These are phyloP conservation scores for Suhomyces bolitotheri DNA, from an alignment of 1,139 yeast species.

Conservation along the genomic window DNA sequence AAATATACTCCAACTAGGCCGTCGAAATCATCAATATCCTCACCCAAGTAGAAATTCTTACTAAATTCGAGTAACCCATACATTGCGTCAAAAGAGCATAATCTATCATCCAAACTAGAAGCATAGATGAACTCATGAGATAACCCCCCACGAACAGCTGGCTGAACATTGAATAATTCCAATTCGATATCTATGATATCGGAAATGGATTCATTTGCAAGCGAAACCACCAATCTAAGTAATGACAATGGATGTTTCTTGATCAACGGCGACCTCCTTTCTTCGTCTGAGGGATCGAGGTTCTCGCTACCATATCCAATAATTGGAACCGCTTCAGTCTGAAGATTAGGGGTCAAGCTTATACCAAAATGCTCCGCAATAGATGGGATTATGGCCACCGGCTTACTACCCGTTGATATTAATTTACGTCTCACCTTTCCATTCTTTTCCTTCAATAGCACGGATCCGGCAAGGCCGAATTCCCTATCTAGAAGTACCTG, in stretches of 20 bases:
- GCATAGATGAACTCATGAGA: conserved; percentile 42
- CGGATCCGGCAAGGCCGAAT: conserved; percentile 48
- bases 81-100: conserved; percentile 45
- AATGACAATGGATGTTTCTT: conserved; percentile 40
- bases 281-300: conserved; percentile 20
- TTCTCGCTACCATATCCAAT: conserved; percentile 31
- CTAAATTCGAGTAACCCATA: conserved; percentile 34
- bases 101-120: conserved; percentile 47
- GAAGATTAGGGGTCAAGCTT: conserved; percentile 38
- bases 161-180: conserved; percentile 45
- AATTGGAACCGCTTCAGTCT: conserved; percentile 46
- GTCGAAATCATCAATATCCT: conserved; percentile 25
- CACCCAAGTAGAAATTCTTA: conserved; percentile 16
- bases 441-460: conserved; percentile 28
- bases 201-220: conserved; percentile 28
- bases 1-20: conserved; percentile 41
- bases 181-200: conserved; percentile 39
- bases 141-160: conserved; percentile 44
- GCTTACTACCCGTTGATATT: conserved; percentile 40
- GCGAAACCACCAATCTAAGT: conserved; percentile 35
- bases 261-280: conserved; percentile 39
- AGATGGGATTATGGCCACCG: conserved; percentile 45
- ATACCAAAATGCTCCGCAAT: conserved; percentile 43
- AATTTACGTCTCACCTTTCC: conserved; percentile 29
- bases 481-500: conserved; percentile 47